Evolutionary conservation across 495 filamentous ascomycete species (phyloP).

Genomic region (Filosporella fistucella): DNA sequence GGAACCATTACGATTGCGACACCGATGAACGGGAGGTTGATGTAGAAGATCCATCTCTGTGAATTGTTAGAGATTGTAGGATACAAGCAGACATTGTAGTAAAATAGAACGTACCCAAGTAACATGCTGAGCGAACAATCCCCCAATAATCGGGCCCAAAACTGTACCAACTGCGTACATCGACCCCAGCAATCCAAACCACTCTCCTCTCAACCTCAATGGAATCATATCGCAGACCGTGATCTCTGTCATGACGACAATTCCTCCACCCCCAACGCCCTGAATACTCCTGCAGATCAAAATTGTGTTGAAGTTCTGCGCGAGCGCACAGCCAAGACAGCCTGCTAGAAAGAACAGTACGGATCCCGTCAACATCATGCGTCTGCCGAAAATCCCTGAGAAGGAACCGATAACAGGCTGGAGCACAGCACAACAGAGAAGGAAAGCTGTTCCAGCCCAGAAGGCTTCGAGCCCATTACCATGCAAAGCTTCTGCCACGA

Average conservation of each 20-base stretch:
- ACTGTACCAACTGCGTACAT: slow-evolving; percentile 64
- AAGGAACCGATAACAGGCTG: slow-evolving; percentile 43
- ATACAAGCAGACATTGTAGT: not conserved
- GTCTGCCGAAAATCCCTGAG: slow-evolving; percentile 46
- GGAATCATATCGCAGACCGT: slow-evolving; percentile 60
- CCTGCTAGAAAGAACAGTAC: slow-evolving; percentile 50
- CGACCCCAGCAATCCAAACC: slow-evolving; percentile 26
- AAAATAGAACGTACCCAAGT: not conserved
- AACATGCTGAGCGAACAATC: slow-evolving; percentile 60
- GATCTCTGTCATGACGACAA: slow-evolving; percentile 56
- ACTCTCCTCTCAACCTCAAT: slow-evolving; percentile 40
- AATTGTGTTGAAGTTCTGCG: slow-evolving; percentile 53
- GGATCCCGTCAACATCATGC: slow-evolving; percentile 40
- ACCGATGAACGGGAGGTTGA: slow-evolving; percentile 38
- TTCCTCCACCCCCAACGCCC: slow-evolving; percentile 67
- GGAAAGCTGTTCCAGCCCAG: slow-evolving; percentile 52
- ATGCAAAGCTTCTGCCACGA: slow-evolving; percentile 26
- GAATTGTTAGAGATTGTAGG: not conserved
- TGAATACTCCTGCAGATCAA: slow-evolving; percentile 35
- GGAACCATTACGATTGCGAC: slow-evolving; percentile 32
- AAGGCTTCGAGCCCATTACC: slow-evolving; percentile 54
- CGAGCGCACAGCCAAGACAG: slow-evolving; percentile 50
- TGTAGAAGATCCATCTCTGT: slow-evolving; percentile 36
- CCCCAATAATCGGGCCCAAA: slow-evolving; percentile 62
- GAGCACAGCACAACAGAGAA: slow-evolving; percentile 44